A percentile compares a stretch with the other conserved stretches of the same genome.
These are phyloP conservation scores for Boletus smithii DNA, from an alignment of 1,284 basidiomycete genomes.

Conservation along the genomic window DNA sequence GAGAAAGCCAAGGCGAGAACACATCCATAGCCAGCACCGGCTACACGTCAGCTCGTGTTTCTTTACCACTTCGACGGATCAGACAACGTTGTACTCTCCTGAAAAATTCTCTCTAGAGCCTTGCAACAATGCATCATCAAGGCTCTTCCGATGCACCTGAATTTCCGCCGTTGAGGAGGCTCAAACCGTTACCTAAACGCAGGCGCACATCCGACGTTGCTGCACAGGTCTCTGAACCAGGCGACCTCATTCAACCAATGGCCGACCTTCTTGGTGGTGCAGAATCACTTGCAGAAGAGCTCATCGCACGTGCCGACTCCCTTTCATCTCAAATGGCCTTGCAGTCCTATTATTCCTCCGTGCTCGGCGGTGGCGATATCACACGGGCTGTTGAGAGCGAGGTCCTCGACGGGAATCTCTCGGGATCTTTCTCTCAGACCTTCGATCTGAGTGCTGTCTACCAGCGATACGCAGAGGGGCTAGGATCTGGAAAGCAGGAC, in stretches of 20 bases:
- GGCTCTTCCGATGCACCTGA: conserved; percentile 58
- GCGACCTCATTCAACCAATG: conserved; percentile 31
- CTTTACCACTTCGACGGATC: conserved; percentile 8
- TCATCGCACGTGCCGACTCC: conserved; percentile 48
- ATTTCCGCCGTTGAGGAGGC: conserved; percentile 54
- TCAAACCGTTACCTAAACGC: conserved; percentile 75
- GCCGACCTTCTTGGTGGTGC: conserved; percentile 35
- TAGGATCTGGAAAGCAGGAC: conserved; percentile 28
- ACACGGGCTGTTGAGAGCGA: conserved; percentile 32
- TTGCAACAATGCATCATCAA: conserved; percentile 35
- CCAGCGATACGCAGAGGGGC: conserved; percentile 26
- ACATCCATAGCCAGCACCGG: neutral
- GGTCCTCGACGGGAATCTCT: conserved; percentile 16
- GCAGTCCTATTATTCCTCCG: conserved; percentile 60
- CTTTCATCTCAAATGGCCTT: conserved; percentile 53
- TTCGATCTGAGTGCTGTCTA: conserved; percentile 31
- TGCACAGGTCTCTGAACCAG: conserved; percentile 21
- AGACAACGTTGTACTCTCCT: neutral
- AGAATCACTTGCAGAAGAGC: conserved; percentile 47
- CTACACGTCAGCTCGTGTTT: conserved; percentile 29
- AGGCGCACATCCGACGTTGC: conserved; percentile 41
- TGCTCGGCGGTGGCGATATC: conserved; percentile 41
- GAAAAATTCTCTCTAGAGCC: conserved; percentile 5
- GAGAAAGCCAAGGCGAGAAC: conserved; percentile 5
- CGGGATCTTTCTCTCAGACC: conserved; percentile 23